Evolutionary conservation across 225 moss, liverwort and hornwort species (phyloP).

Genomic region (Polytrichum formosum): DNA sequence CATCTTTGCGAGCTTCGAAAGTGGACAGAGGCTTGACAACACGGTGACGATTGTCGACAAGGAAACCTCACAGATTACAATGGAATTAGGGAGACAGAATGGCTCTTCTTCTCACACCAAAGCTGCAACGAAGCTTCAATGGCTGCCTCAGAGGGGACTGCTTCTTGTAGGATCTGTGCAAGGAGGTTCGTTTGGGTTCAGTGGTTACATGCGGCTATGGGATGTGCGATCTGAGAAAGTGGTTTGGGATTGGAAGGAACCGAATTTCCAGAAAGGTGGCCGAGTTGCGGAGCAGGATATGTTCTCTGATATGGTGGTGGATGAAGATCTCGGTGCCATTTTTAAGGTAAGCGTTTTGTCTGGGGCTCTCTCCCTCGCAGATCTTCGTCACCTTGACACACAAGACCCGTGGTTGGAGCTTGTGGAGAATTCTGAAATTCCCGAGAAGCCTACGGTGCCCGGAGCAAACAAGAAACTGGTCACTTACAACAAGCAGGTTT

Average conservation of each 20-base stretch:
- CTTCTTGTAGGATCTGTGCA: constrained; percentile 71
- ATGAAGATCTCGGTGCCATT: constrained; percentile 63
- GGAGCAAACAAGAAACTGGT: constrained; percentile 63
- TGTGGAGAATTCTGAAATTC: constrained; percentile 40
- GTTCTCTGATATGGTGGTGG: constrained; percentile 74
- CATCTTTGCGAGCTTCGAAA: constrained; percentile 81
- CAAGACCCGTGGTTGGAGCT: constrained; percentile 78
- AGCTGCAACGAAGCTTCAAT: constrained; percentile 75
- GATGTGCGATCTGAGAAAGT: constrained; percentile 53
- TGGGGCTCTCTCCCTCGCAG: constrained; percentile 70
- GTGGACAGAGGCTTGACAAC: constrained; percentile 86
- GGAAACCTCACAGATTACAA: constrained; percentile 40
- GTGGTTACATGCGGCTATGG: constrained; percentile 86
- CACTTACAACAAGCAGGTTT: constrained; percentile 74
- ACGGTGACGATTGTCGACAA: constrained; percentile 60
- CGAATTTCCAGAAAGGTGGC: constrained; percentile 51
- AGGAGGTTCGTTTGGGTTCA: constrained; percentile 85
- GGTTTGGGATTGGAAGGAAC: constrained; percentile 93
- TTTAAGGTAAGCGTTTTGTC: constrained; percentile 77
- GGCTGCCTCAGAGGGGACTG: constrained; percentile 54
- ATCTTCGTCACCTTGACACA: constrained; percentile 65
- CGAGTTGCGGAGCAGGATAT: constrained; percentile 62
- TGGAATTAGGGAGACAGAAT: constrained; percentile 71
- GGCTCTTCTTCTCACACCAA: constrained; percentile 72
- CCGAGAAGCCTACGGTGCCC: constrained; percentile 28